Conservation (phyloP, 179 eudicot genomes). For the Carnegiea gigantea region DNA sequence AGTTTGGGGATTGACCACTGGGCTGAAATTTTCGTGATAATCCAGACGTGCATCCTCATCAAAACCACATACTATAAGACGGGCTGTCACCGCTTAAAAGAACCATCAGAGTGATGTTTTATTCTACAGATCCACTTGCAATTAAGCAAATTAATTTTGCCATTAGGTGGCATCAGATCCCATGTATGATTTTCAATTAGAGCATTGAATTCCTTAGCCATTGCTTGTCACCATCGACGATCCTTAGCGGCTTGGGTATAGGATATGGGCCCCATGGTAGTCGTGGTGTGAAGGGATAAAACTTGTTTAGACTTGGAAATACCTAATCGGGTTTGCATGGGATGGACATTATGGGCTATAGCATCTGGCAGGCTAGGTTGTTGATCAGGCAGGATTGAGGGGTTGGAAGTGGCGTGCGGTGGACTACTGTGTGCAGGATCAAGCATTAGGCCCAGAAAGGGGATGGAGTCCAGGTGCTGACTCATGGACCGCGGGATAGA, state of each 20-base stretch:
- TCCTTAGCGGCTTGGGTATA: background rate
- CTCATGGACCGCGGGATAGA: no score
- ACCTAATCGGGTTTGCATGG: background rate
- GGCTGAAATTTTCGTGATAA: no score
- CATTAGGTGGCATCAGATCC: background rate
- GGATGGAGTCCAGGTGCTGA: no score
- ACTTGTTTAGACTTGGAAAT: background rate
- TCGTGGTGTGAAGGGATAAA: background rate
- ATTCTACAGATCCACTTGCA: background rate
- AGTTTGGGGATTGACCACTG: no score
- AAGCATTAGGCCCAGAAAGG: no score
- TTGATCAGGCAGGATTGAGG: no score
- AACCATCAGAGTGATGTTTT: no score
- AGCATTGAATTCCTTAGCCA: background rate
- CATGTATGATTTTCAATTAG: background rate
- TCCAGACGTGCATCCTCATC: no score
- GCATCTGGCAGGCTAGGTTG: background rate
- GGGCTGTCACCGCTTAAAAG: no score
- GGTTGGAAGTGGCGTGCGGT: no score
- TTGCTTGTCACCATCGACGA: background rate
- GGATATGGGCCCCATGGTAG: background rate
- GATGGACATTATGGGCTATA: background rate
- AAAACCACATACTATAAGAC: no score
- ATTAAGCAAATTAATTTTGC: background rate
- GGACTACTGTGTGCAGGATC: no score